phyloP scores from a whole-genome alignment of 768 basidiomycete genomes.

The Pholiota microspora region DNA sequence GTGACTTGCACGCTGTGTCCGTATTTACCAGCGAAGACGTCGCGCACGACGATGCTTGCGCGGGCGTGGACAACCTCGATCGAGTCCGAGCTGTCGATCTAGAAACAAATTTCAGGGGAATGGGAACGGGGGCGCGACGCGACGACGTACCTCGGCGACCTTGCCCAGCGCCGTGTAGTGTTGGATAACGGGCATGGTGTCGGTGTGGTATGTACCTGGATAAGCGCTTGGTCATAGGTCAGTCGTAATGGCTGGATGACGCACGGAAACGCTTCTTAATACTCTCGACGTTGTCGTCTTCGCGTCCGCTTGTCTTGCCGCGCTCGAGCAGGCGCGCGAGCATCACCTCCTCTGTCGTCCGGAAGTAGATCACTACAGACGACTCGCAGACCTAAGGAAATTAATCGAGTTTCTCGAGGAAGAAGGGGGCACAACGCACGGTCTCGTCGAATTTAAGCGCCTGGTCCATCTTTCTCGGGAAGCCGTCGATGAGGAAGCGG shows the following conservation, averaged over 20 bases:
- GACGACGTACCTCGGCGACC: conserved; percentile 75
- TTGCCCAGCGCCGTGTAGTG: conserved; percentile 67
- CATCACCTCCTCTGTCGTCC: conserved; percentile 88
- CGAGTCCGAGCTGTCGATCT: conserved; percentile 70
- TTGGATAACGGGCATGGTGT: conserved; percentile 92
- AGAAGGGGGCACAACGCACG: conserved; percentile 39
- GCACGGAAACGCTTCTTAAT: conserved; percentile 96
- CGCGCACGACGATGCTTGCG: conserved; percentile 50
- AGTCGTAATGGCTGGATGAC: too few relatives aligned
- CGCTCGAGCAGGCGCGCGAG: conserved; percentile 81
- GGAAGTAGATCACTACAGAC: conserved; percentile 80
- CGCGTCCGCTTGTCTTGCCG: conserved; percentile 90
- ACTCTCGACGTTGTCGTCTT: conserved; percentile 93
- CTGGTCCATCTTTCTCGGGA: conserved; percentile 99
- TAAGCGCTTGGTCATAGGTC: too few relatives aligned
- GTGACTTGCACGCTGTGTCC: background rate
- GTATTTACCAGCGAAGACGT: conserved; percentile 26
- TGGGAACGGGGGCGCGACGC: background rate
- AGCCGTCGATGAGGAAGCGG: conserved; percentile 94
- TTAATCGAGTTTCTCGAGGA: background rate
- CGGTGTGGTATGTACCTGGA: conserved; percentile 78
- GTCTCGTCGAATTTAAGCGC: conserved; percentile 86
- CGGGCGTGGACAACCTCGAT: conserved; percentile 71
- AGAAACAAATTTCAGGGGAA: background rate
- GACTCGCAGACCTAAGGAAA: conserved; percentile 73